Evolutionary conservation across 2,329 filamentous ascomycete species (phyloP).

Genomic region (Didymella keratinophila): DNA sequence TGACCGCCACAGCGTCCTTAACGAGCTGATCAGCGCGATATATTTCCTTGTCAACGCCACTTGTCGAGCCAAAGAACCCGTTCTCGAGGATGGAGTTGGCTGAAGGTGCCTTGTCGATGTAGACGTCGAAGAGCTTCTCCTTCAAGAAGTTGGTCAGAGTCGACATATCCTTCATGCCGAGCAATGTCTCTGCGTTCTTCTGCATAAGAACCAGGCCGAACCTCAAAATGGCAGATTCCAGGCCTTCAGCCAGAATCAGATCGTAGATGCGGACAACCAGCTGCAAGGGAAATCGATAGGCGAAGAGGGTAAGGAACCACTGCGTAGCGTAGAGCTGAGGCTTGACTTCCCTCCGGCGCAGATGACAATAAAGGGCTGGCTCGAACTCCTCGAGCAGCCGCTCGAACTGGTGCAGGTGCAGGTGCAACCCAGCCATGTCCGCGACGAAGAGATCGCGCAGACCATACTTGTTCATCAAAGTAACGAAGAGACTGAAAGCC

Average conservation of each 20-base stretch:
- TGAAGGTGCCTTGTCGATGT: constrained; percentile 93
- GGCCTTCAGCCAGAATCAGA: constrained; percentile 88
- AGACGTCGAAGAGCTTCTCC: constrained; percentile 93
- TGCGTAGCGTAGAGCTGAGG: constrained; percentile 96
- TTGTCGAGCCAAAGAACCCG: constrained; percentile 94
- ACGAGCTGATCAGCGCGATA: constrained; percentile 95
- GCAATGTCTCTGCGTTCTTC: constrained; percentile 80
- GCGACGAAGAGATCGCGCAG: constrained; percentile 91
- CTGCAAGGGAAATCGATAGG: constrained; percentile 95
- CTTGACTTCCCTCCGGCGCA: constrained; percentile 84
- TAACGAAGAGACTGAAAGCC: constrained; percentile 90
- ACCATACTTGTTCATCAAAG: constrained; percentile 95
- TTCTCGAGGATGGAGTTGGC: constrained; percentile 94
- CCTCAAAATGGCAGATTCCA: constrained; percentile 86
- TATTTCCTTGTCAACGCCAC: constrained; percentile 91
- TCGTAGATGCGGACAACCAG: constrained; percentile 97
- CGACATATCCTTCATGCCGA: constrained; percentile 90
- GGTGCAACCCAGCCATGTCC: constrained; percentile 95
- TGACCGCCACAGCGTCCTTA: constrained; percentile 87
- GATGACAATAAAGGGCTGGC: constrained; percentile 92
- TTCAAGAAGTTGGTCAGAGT: constrained; percentile 89
- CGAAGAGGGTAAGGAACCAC: constrained; percentile 99
- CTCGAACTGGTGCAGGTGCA: constrained; percentile 94
- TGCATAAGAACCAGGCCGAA: constrained; percentile 97
- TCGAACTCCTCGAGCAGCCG: constrained; percentile 91